Conservation (phyloP, 129 eudicot species). For the Escallonia rubra region DNA sequence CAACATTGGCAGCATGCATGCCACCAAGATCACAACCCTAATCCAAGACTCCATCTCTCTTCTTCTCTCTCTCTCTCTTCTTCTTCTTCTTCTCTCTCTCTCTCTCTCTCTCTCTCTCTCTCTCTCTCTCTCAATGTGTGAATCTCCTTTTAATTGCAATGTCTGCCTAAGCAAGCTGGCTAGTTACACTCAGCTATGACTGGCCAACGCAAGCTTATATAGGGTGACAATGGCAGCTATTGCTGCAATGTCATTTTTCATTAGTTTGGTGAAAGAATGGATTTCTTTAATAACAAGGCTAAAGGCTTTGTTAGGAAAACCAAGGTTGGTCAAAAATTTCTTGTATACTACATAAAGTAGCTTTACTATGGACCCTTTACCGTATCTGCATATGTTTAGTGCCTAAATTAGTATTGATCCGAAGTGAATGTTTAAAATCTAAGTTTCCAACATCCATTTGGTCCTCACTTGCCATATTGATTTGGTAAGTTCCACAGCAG, state of each 20-base stretch:
- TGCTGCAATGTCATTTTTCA: constrained; percentile 44
- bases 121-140: neutral
- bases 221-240: constrained; percentile 12
- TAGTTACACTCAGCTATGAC: constrained; percentile 16
- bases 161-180: neutral
- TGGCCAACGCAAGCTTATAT: constrained; percentile 53
- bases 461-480: no score
- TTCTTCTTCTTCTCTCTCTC: neutral
- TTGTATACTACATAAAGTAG: constrained; percentile 36
- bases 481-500: no score
- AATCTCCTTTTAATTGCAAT: neutral
- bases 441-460: no score
- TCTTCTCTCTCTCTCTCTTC: neutral
- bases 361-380: no score
- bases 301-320: constrained; percentile 12
- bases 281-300: constrained; percentile 21
- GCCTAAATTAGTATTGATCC: no score
- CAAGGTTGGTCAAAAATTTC: constrained; percentile 27
- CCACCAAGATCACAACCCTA: constrained; percentile 30
- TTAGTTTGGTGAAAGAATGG: constrained; percentile 45
- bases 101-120: neutral
- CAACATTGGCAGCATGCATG: constrained; percentile 40
- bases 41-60: constrained; percentile 12
- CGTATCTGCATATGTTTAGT: no score
- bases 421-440: no score